Conservation (phyloP, 768 basidiomycete species). For the Guyanaporus albipodus region DNA sequence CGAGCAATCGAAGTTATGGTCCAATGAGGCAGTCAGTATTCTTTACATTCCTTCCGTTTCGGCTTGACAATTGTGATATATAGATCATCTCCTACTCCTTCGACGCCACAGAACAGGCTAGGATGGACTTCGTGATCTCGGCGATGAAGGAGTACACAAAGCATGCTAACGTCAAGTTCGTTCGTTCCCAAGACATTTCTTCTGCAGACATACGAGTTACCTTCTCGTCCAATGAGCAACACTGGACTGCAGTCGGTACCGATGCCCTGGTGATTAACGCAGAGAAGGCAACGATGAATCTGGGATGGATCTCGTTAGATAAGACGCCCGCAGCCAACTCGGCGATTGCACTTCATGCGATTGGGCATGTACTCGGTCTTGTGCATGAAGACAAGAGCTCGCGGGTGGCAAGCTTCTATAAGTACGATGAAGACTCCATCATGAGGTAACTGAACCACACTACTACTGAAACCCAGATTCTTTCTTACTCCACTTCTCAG, state of each 20-base stretch:
- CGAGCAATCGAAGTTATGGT: conserved; percentile 1
- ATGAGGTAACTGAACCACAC: neutral
- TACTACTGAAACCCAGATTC: neutral
- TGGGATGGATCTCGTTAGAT: neutral
- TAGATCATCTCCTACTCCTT: neutral
- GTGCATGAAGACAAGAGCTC: neutral
- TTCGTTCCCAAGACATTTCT: neutral
- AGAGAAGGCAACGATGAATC: neutral
- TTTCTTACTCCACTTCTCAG: neutral
- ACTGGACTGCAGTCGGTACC: neutral
- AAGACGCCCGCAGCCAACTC: neutral
- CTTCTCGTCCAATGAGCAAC: neutral
- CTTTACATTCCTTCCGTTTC: neutral
- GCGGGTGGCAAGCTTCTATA: neutral
- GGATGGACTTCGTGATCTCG: neutral
- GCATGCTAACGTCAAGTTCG: neutral
- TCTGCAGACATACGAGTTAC: neutral
- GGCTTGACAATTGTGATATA: neutral
- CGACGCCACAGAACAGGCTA: neutral
- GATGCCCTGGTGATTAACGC: neutral
- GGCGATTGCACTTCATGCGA: neutral
- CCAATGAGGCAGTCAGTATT: neutral
- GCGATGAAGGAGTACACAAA: conserved; percentile 1
- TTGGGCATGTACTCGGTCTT: neutral
- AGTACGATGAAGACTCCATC: neutral